phyloP scores from a whole-genome alignment of 164 flowering plant genomes.

The Liquidambar formosana region DNA sequence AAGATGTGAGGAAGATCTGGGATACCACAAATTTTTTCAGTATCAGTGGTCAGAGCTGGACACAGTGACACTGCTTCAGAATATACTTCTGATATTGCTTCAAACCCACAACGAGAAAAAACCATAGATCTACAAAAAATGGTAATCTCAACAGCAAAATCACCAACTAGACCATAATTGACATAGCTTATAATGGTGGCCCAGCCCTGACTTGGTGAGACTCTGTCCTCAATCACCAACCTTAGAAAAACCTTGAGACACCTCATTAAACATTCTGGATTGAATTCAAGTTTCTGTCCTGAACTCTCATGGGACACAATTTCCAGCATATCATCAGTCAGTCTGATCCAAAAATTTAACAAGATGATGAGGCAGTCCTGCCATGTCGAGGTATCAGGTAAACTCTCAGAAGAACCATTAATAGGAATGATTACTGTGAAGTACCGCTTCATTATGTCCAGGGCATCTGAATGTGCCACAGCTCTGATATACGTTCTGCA shows the following conservation, averaged over 20 bases:
- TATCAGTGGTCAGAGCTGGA: constrained; percentile 17
- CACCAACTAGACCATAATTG: constrained; percentile 37
- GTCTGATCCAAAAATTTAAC: constrained; percentile 63
- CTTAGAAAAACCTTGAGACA: constrained; percentile 56
- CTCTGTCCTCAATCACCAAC: constrained; percentile 56
- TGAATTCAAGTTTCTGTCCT: constrained; percentile 27
- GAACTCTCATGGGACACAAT: constrained; percentile 26
- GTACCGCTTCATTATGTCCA: constrained; percentile 55
- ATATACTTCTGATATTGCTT: constrained; percentile 54
- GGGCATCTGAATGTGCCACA: constrained; percentile 42
- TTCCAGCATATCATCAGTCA: constrained; percentile 66
- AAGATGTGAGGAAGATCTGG: constrained; percentile 58
- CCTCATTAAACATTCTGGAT: constrained; percentile 35
- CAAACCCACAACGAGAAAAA: constrained; percentile 73
- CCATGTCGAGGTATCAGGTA: constrained; percentile 52
- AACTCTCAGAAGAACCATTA: constrained; percentile 24
- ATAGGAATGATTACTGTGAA: constrained; percentile 45
- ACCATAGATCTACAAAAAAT: constrained; percentile 77
- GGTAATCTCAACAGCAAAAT: constrained; percentile 30
- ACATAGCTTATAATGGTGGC: constrained; percentile 42
- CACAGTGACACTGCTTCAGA: constrained; percentile 29
- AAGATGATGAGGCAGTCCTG: constrained; percentile 67
- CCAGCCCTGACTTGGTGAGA: constrained; percentile 75
- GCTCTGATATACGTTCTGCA: constrained; percentile 47
- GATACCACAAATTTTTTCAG: constrained; percentile 14